Conservation (phyloP, 257 asterid species). For the Jacaranda copaia region DNA sequence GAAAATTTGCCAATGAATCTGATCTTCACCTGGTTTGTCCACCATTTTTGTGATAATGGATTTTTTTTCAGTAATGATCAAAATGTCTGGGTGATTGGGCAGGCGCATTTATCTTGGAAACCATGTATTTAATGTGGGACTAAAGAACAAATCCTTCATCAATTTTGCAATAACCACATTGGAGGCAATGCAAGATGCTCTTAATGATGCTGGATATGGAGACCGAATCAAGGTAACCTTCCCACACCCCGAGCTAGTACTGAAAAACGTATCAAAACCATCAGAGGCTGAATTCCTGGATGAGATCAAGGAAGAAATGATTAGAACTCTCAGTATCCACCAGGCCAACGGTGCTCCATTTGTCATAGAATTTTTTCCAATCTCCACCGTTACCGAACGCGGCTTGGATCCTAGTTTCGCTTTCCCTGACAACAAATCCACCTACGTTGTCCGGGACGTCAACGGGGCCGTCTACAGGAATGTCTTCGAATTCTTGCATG, state of each 20-base stretch:
- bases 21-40: too few relatives aligned
- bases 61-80: background rate
- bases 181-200: constrained; percentile 13
- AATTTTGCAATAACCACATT: background rate
- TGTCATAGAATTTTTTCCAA: constrained; percentile 30
- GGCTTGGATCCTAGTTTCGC: constrained; percentile 34
- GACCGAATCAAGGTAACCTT: constrained; percentile 25
- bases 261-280: constrained; percentile 40
- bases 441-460: background rate
- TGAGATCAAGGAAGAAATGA: constrained; percentile 33
- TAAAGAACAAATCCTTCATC: background rate
- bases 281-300: constrained; percentile 49
- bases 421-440: constrained; percentile 36
- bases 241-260: background rate
- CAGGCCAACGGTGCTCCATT: constrained; percentile 29
- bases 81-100: background rate
- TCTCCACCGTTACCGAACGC: accelerated
- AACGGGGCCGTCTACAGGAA: constrained; percentile 44
- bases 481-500: constrained; percentile 42
- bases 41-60: background rate
- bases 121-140: background rate
- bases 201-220: constrained; percentile 13
- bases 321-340: background rate
- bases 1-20: background rate
- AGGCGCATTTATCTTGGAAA: constrained; percentile 31